Evolutionary conservation across 768 basidiomycete species (phyloP).

Genomic region (Calvatia gigantea): DNA sequence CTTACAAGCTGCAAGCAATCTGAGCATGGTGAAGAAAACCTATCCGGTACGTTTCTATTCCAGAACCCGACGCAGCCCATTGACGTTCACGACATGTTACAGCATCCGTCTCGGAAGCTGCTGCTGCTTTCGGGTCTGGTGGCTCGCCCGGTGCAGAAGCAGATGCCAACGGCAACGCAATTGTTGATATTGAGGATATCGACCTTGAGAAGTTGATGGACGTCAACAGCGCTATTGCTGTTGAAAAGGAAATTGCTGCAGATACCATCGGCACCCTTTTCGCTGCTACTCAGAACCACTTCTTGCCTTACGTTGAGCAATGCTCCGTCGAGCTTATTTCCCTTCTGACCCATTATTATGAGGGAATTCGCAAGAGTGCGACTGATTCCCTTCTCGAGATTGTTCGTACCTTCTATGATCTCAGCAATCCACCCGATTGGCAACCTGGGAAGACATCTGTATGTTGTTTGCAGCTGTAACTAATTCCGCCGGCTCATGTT

Average conservation of each 20-base stretch:
- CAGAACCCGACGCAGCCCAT: background rate
- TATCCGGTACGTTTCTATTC: slow-evolving; percentile 35
- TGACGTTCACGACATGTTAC: background rate
- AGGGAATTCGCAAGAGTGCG: slow-evolving; percentile 94
- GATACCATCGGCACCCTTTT: slow-evolving; percentile 95
- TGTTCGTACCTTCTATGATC: slow-evolving; percentile 87
- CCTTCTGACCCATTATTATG: slow-evolving; percentile 89
- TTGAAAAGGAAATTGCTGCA: slow-evolving; percentile 98
- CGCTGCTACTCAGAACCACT: slow-evolving; percentile 72
- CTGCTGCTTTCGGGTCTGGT: slow-evolving; percentile 69
- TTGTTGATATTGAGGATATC: slow-evolving; percentile 69
- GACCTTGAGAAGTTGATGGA: slow-evolving; percentile 87
- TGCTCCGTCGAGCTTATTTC: slow-evolving; percentile 75
- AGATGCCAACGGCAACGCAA: slow-evolving; percentile 53
- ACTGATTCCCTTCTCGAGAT: slow-evolving; percentile 86
- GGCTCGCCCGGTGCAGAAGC: slow-evolving; percentile 60
- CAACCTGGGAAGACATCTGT: slow-evolving; percentile 53
- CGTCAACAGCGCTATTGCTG: slow-evolving; percentile 93
- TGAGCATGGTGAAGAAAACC: slow-evolving; percentile 67
- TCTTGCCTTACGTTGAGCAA: slow-evolving; percentile 88
- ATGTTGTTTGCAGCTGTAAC: background rate
- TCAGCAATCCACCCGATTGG: slow-evolving; percentile 84
- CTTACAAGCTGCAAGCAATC: slow-evolving; percentile 77
- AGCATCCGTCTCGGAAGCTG: slow-evolving; percentile 54
- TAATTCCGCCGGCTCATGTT: too few species aligned